phyloP scores from a whole-genome alignment of 2,329 filamentous ascomycete genomes.

The Verticillium dahliae region DNA sequence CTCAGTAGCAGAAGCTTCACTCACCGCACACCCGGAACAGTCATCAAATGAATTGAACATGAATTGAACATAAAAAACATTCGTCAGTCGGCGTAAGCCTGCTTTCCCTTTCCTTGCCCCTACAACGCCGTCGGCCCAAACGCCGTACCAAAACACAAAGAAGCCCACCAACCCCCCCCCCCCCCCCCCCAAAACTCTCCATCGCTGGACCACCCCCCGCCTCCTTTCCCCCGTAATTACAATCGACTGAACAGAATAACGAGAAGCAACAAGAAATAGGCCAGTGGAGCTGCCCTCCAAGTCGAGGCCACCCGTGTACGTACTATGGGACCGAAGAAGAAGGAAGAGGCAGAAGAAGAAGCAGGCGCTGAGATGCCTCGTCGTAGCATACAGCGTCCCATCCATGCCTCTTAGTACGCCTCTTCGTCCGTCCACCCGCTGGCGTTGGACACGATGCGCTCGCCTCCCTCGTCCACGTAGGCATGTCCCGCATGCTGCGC shows the following conservation, averaged over 20 bases:
- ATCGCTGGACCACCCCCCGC: neutral
- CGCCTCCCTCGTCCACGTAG: slow-evolving; percentile 51
- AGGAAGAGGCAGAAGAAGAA: neutral
- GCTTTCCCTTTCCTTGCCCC: neutral
- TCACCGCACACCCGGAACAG: no score
- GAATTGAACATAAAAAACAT: neutral
- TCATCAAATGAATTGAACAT: no score
- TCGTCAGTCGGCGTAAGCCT: neutral
- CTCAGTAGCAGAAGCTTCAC: no score
- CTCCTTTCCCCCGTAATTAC: neutral
- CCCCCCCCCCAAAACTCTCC: no score
- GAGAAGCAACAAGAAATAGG: neutral
- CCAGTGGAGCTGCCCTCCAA: neutral
- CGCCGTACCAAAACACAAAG: neutral
- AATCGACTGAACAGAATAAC: neutral
- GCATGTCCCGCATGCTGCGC: slow-evolving; percentile 37
- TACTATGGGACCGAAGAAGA: slow-evolving; percentile 1
- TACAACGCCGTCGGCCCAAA: neutral
- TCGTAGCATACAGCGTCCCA: slow-evolving; percentile 7
- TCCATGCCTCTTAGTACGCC: slow-evolving; percentile 35
- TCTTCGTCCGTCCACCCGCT: slow-evolving; percentile 65
- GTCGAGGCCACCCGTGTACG: neutral
- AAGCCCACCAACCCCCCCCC: neutral
- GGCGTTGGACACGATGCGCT: slow-evolving; percentile 50
- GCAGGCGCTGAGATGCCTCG: neutral